Evolutionary conservation across 1,139 yeast species (phyloP).

Genomic region (Eremothecium coryli): DNA sequence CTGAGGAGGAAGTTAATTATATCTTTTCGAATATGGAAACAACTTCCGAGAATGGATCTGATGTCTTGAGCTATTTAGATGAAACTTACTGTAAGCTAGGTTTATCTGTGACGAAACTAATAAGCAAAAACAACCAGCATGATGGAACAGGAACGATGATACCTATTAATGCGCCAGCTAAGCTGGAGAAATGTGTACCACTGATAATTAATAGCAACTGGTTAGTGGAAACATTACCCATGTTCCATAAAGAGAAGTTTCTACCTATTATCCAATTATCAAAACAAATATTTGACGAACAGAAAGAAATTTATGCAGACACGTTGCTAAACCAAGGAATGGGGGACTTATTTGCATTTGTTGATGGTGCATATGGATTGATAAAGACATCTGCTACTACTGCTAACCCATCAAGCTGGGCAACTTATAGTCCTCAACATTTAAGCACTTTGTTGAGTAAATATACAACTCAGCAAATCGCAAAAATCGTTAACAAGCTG

Average conservation of each 20-base stretch:
- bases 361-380: slow-evolving; percentile 53
- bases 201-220: slow-evolving; percentile 57
- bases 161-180: slow-evolving; percentile 29
- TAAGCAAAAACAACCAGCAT: slow-evolving; percentile 11
- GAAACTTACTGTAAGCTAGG: slow-evolving; percentile 18
- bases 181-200: slow-evolving; percentile 48
- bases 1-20: slow-evolving; percentile 25
- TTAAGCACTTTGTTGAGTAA: slow-evolving; percentile 48
- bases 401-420: slow-evolving; percentile 46
- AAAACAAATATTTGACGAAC: slow-evolving; percentile 35
- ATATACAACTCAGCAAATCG: slow-evolving; percentile 52
- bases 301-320: slow-evolving; percentile 39
- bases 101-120: slow-evolving; percentile 14
- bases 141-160: slow-evolving; percentile 4
- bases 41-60: slow-evolving; percentile 11
- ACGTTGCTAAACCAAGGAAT: slow-evolving; percentile 46
- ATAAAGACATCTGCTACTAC: slow-evolving; percentile 34
- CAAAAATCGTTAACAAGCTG: slow-evolving; percentile 46
- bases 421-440: slow-evolving; percentile 52
- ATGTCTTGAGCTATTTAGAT: slow-evolving; percentile 13
- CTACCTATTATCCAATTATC: slow-evolving; percentile 29
- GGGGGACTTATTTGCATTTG: slow-evolving; percentile 59
- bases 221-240: slow-evolving; percentile 39
- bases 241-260: slow-evolving; percentile 19
- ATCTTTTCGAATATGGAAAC: slow-evolving; percentile 9